Base-by-base conservation (phyloP, 257 asterid species). In the Osmanthus fragrans region DNA sequence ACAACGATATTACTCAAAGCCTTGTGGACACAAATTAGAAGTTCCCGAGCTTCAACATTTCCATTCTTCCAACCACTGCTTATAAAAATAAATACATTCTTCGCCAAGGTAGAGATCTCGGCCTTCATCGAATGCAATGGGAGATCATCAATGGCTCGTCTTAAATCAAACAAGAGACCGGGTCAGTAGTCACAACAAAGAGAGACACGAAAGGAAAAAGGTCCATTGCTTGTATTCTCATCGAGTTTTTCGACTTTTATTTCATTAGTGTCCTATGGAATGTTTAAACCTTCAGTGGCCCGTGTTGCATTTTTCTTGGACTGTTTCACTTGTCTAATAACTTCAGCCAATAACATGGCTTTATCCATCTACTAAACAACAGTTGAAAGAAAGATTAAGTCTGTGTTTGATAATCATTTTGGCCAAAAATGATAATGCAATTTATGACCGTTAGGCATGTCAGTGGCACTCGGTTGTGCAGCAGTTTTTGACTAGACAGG, bases 181-280 rank as follows among this genome's bases (percentile, higher is more conserved):
- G 90, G 88, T 75, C 85, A 80, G 79, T 89, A 88, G 23, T 87
- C 92, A 47, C 97, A 94, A 85, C 98, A 92, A 66, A 94, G 80
- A 16, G 94, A 86, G 66, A 93, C 97, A 77, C 70, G 87, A 39
- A 89, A 77, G 69, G 82, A 73, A 76, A 80, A 69, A 4, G 87
- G 77, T 39, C 90, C 94, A 30, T 86, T 83, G 66, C 72, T 66
- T 32, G 63, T 69, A 70, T 73, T 77, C 67, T 74, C 84, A 54
- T 80, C 83, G 13, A 90, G 78, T 60, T 70, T 74, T 80, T 91
- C 92, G 23, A 94, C 94, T 73, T 76, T 68, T 42, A 92, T 79
- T 73, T 94, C 96, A 80, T 94, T 91, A 0, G 83, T 78, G 77
- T 94, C 96, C 85, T 87, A 87, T 1, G 98, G 98, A 73, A 94